Evolutionary conservation across 108 stramenopile species (phyloP).

Genomic region (Conticribra weissflogii): DNA sequence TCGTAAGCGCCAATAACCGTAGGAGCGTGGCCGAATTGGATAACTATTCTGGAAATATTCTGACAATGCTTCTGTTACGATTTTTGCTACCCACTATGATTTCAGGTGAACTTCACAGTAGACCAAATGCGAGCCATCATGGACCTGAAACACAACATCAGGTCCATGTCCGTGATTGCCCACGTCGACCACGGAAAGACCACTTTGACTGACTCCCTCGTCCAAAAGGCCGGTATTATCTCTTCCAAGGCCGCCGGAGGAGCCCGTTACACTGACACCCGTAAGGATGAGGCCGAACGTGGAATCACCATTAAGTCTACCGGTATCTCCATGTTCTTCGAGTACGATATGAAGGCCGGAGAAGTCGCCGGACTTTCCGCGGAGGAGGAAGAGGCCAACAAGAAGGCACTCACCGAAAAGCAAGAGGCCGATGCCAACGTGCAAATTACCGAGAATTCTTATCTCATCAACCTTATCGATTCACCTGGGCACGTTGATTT

Average conservation of each 20-base stretch:
- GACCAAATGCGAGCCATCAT: slow-evolving; percentile 99
- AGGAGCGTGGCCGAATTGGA: background rate
- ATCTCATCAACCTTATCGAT: slow-evolving; percentile 99
- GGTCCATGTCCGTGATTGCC: slow-evolving; percentile 99
- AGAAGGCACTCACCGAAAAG: slow-evolving; percentile 59
- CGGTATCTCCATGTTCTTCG: slow-evolving; percentile 99
- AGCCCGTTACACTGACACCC: slow-evolving; percentile 99
- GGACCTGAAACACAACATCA: slow-evolving; percentile 99
- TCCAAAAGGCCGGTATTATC: slow-evolving; percentile 99
- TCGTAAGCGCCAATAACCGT: background rate
- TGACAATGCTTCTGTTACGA: background rate
- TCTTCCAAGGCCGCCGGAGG: slow-evolving; percentile 99
- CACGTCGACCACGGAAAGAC: slow-evolving; percentile 99
- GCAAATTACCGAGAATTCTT: slow-evolving; percentile 94
- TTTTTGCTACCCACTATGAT: background rate
- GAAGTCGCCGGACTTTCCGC: slow-evolving; percentile 75
- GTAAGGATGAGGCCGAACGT: slow-evolving; percentile 99
- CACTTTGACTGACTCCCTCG: slow-evolving; percentile 99
- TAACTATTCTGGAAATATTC: background rate
- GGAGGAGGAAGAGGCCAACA: slow-evolving; percentile 70
- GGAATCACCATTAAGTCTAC: slow-evolving; percentile 99
- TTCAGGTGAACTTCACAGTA: slow-evolving; percentile 98
- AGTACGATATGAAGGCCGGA: slow-evolving; percentile 96
- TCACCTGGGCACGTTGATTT: slow-evolving; percentile 99
- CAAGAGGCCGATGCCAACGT: slow-evolving; percentile 79